These are phyloP conservation scores for Phytopythium kandeliae DNA, from an alignment of 352 stramenopile species.

Conservation along the genomic window DNA sequence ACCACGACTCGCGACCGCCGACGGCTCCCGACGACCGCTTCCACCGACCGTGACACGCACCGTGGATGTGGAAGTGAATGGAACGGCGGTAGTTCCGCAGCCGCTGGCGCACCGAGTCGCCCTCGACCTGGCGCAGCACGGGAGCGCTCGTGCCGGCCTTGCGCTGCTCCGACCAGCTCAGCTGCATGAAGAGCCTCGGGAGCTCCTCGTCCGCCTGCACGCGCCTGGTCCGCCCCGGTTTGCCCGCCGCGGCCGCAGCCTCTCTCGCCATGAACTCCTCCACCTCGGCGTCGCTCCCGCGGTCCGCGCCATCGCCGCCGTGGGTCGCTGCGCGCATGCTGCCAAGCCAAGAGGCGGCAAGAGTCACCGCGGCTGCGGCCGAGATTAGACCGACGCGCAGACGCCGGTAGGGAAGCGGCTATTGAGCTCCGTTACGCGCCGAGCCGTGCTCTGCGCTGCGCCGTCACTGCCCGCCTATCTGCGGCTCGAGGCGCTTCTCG, in stretches of 20 bases:
- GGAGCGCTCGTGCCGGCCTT: conserved; percentile 54
- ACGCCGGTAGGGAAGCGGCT: too few relatives aligned
- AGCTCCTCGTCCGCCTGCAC: conserved; percentile 25
- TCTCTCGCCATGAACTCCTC: conserved; percentile 52
- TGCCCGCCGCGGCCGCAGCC: conserved; percentile 23
- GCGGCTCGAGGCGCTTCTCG: neutral
- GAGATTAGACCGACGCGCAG: neutral
- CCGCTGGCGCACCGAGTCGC: conserved; percentile 61
- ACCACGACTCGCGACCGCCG: too few relatives aligned
- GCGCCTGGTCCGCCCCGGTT: conserved; percentile 13
- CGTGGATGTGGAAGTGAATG: conserved; percentile 78
- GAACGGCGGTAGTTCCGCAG: conserved; percentile 62
- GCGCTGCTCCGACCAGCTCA: conserved; percentile 53
- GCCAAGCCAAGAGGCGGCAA: too few relatives aligned
- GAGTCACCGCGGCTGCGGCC: neutral
- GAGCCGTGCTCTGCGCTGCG: too few relatives aligned
- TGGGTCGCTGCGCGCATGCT: neutral
- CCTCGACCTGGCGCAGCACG: conserved; percentile 63
- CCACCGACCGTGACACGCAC: too few relatives aligned
- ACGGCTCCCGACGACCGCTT: too few relatives aligned
- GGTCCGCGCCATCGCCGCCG: neutral
- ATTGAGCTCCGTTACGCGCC: neutral
- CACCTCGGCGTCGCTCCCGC: conserved; percentile 33
- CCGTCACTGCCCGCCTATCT: too few relatives aligned
- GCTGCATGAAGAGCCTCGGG: conserved; percentile 69